Conservation (phyloP, 2,329 filamentous ascomycete genomes). For the Cercospora zeae-maydis region DNA sequence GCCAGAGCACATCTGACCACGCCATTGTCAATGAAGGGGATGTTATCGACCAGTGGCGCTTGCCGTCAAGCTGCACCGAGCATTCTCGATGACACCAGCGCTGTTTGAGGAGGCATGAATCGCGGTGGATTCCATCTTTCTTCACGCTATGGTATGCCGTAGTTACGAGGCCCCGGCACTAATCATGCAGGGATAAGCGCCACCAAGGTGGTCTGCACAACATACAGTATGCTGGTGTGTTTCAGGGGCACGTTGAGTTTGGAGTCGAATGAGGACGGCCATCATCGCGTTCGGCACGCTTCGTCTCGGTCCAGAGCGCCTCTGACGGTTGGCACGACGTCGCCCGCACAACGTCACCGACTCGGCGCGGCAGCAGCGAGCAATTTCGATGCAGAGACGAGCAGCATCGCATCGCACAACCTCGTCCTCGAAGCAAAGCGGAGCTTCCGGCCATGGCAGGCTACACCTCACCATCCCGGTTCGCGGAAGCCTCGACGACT, state of each 20-base stretch:
- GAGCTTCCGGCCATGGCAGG: slow-evolving; percentile 23
- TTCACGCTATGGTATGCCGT: slow-evolving; percentile 3
- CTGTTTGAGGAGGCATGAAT: not conserved
- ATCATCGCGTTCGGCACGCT: not conserved
- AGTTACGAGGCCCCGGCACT: not conserved
- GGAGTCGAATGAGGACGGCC: not conserved
- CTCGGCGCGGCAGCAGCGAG: not conserved
- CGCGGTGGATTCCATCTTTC: not conserved
- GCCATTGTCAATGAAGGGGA: slow-evolving; percentile 17
- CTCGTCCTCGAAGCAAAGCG: not conserved
- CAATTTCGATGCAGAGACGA: not conserved
- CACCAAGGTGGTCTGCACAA: not conserved
- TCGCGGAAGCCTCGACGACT: not conserved
- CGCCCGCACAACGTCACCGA: not conserved
- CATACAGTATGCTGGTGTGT: not conserved
- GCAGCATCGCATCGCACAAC: not conserved
- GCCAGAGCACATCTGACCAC: slow-evolving; percentile 32
- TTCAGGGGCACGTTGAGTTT: not conserved
- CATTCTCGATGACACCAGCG: not conserved
- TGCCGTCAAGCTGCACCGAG: not conserved
- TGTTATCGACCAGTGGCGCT: not conserved
- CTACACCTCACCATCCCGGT: slow-evolving; percentile 38
- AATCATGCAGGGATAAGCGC: not conserved
- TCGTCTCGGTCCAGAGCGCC: not conserved
- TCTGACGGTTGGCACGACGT: not conserved